These are phyloP conservation scores for Trifolium repens DNA, from an alignment of 306 rosid genomes.

Conservation along the genomic window DNA sequence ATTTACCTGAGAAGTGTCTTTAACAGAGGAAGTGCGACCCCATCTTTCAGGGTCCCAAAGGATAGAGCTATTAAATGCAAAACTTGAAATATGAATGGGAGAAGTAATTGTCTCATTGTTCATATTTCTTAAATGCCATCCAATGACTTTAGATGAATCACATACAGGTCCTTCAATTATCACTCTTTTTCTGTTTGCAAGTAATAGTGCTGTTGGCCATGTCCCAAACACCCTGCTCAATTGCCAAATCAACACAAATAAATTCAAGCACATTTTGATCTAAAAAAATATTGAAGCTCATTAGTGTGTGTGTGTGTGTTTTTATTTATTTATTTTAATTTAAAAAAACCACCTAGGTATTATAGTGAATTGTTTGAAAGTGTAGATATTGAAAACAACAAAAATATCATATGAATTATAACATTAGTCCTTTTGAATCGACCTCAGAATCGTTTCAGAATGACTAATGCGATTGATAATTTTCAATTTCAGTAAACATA, in stretches of 20 bases:
- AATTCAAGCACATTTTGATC: not conserved
- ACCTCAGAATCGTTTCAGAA: not conserved
- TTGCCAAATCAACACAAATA: conserved; percentile 25
- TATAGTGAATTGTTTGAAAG: not conserved
- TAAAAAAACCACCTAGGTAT: too few species aligned
- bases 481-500: not conserved
- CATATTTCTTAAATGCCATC: conserved; percentile 83
- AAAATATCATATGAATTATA: not conserved
- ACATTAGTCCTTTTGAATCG: not conserved
- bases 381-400: not conserved
- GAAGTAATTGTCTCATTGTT: conserved; percentile 61
- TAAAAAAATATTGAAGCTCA: too few species aligned
- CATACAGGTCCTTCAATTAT: conserved; percentile 90
- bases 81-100: conserved; percentile 81
- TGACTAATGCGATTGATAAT: not conserved
- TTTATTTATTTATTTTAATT: too few species aligned
- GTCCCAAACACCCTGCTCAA: conserved; percentile 80
- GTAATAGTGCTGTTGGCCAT: conserved; percentile 83
- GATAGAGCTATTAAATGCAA: conserved; percentile 90
- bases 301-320: too few species aligned
- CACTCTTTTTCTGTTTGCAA: conserved; percentile 69
- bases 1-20: conserved; percentile 81
- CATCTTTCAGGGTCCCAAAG: conserved; percentile 98
- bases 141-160: conserved; percentile 85
- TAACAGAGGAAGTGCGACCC: conserved; percentile 92